Evolutionary conservation across 2,329 filamentous ascomycete species (phyloP).

Genomic region (Gaeumannomyces tritici): DNA sequence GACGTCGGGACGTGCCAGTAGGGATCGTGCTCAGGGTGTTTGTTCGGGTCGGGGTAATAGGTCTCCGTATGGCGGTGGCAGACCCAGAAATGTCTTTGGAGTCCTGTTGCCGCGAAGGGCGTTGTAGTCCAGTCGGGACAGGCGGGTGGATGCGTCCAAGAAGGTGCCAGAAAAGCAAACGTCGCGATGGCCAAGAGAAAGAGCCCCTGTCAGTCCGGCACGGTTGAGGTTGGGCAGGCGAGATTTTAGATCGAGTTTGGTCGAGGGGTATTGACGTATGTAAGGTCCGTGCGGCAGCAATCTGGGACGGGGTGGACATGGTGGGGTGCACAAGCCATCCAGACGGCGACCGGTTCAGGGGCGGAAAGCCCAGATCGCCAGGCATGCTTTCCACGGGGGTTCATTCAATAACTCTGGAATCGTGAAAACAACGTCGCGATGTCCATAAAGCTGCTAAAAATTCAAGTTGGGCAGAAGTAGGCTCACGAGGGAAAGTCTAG

Average conservation of each 20-base stretch:
- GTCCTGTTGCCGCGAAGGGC: background rate
- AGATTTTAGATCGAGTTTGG: background rate
- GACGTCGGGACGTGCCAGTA: background rate
- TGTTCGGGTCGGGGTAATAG: background rate
- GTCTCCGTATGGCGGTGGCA: background rate
- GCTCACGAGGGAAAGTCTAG: no score
- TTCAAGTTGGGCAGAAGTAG: no score
- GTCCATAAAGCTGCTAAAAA: no score
- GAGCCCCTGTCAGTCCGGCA: background rate
- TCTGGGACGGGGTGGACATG: background rate
- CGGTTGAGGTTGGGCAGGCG: background rate
- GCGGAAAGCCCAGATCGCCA: background rate
- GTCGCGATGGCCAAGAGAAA: background rate
- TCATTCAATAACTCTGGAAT: no score
- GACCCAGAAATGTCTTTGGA: background rate
- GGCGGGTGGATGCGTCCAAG: background rate
- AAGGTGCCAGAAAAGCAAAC: background rate
- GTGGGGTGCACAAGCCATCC: no score
- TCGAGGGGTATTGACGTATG: background rate
- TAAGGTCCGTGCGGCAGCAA: background rate
- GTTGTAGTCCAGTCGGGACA: background rate
- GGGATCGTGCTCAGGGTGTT: background rate
- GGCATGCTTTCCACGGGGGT: background rate
- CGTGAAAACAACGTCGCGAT: no score
- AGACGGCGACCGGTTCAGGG: background rate